phyloP scores from a whole-genome alignment of 2,329 filamentous ascomycete genomes.

The Colletotrichum agaves region DNA sequence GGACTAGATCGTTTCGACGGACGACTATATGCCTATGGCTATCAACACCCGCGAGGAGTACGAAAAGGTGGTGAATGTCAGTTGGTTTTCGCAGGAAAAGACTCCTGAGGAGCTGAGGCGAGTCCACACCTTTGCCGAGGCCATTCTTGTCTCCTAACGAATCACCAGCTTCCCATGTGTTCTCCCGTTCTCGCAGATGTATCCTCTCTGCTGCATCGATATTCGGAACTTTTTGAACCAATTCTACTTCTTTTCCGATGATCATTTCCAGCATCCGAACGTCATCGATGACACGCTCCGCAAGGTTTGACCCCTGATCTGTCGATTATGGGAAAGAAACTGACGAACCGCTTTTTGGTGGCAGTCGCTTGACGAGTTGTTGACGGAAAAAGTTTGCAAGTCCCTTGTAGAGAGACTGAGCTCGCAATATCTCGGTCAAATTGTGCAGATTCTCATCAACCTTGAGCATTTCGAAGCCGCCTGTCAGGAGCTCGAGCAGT shows the following conservation, averaged over 20 bases:
- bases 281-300: constrained; percentile 92
- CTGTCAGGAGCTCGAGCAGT: constrained; percentile 86
- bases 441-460: constrained; percentile 98
- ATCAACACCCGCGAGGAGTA: constrained; percentile 92
- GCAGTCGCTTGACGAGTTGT: constrained; percentile 91
- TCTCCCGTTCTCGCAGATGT: constrained; percentile 99
- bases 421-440: constrained; percentile 95
- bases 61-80: constrained; percentile 94
- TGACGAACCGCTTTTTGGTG: background rate
- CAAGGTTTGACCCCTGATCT: constrained; percentile 60
- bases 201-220: constrained; percentile 96
- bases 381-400: constrained; percentile 91
- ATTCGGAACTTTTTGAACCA: constrained; percentile 98
- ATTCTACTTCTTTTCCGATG: constrained; percentile 97
- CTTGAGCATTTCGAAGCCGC: constrained; percentile 96
- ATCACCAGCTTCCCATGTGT: constrained; percentile 85
- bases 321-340: background rate
- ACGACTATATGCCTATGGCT: constrained; percentile 99
- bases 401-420: constrained; percentile 87
- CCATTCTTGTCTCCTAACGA: constrained; percentile 36
- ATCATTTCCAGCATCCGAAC: constrained; percentile 91
- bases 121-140: background rate
- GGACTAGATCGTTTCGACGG: constrained; percentile 77
- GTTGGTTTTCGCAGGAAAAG: constrained; percentile 93
- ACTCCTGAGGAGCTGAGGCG: constrained; percentile 79